A percentile compares a stretch with the other conserved stretches of the same genome.
phyloP scores from a whole-genome alignment of 305 asterid genomes.

The Rubia tinctorum region DNA sequence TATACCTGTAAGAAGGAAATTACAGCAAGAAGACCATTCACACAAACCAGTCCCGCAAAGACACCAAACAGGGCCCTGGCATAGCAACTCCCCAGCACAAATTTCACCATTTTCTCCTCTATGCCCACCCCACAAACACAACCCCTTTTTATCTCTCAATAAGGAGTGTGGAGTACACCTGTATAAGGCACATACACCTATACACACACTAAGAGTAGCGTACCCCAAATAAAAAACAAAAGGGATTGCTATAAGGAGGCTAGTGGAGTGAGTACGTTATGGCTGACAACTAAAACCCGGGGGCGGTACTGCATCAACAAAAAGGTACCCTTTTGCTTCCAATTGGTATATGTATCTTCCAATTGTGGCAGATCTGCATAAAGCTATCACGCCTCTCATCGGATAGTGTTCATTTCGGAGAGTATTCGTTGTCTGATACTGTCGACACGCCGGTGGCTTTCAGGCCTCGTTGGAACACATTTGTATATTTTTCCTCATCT shows the following conservation, averaged over 20 bases:
- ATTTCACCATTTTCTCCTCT: slow-evolving; percentile 46
- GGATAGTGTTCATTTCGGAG: not conserved
- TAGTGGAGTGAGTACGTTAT: slow-evolving; percentile 8
- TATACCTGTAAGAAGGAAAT: slow-evolving; percentile 67
- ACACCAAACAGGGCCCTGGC: slow-evolving; percentile 64
- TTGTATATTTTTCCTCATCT: not conserved
- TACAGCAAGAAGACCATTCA: slow-evolving; percentile 65
- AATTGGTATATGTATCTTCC: slow-evolving; percentile 21
- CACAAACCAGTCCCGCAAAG: slow-evolving; percentile 58
- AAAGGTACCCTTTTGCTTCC: slow-evolving; percentile 14
- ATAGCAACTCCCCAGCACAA: slow-evolving; percentile 62
- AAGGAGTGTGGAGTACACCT: not conserved
- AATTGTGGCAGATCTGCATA: slow-evolving; percentile 21
- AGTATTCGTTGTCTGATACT: slow-evolving; percentile 7
- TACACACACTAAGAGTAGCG: not conserved
- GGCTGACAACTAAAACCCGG: slow-evolving; percentile 7
- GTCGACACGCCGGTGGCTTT: slow-evolving; percentile 23
- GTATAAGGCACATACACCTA: not conserved
- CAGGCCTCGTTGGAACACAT: slow-evolving; percentile 1
- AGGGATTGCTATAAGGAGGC: slow-evolving; percentile 13
- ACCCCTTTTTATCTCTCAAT: slow-evolving; percentile 11
- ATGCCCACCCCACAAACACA: slow-evolving; percentile 24
- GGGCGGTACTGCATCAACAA: slow-evolving; percentile 3
- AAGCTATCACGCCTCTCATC: slow-evolving; percentile 13
- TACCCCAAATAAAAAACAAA: not conserved